Percentiles rank a stretch among this genome's conserved stretches.
Evolutionary conservation across 306 rosid genomes (phyloP).

Genomic region (Lotus japonicus): DNA sequence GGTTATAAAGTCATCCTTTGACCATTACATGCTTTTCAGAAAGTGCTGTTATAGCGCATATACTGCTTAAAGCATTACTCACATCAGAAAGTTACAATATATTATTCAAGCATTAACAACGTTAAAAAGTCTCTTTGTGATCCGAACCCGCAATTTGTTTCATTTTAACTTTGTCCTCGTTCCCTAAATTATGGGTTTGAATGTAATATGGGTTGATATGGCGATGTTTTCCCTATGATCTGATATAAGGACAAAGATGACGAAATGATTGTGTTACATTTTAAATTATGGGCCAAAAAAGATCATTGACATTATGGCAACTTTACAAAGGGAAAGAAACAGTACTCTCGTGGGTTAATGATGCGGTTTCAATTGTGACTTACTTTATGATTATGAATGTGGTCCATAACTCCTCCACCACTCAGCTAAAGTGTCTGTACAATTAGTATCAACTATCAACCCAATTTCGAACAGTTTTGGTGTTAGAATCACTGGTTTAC

Average conservation of each 20-base stretch:
- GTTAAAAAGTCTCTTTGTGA: background rate
- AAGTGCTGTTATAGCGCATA: background rate
- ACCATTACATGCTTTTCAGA: background rate
- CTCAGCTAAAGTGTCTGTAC: background rate
- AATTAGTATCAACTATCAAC: background rate
- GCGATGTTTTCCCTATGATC: background rate
- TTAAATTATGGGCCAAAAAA: background rate
- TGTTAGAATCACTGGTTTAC: background rate
- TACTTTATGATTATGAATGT: conserved; percentile 29
- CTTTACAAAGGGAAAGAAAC: background rate
- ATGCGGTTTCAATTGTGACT: conserved; percentile 22
- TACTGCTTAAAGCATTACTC: background rate
- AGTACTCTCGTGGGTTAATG: conserved; percentile 17
- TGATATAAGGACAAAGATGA: conserved; percentile 6
- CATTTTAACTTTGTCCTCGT: background rate
- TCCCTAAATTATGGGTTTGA: background rate
- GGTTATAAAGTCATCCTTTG: background rate
- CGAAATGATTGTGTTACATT: conserved; percentile 13
- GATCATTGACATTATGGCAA: conserved; percentile 13
- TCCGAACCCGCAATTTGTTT: background rate
- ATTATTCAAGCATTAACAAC: background rate
- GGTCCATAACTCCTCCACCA: conserved; percentile 3
- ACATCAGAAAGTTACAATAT: background rate
- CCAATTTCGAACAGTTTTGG: conserved; percentile 17
- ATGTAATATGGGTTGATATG: background rate